Evolutionary conservation across 2,329 filamentous ascomycete genomes (phyloP), one percentile per base, ranked within the genome.

Genomic region (Lasiodiplodia citricola): DNA sequence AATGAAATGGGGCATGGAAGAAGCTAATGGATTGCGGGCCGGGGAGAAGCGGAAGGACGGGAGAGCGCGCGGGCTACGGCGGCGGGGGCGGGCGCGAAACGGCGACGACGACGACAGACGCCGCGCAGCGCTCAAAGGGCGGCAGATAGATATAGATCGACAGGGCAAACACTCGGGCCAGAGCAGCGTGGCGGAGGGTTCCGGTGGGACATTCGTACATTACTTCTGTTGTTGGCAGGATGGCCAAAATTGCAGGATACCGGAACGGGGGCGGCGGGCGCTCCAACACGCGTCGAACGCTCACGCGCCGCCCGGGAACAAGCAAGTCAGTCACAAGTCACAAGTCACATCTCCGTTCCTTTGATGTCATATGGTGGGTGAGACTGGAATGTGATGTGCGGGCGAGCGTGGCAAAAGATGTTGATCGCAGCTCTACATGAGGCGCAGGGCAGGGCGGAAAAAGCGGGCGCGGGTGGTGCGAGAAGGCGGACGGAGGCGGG

Each of bases 191-290:
- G 44, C 57, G 38, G 38, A 38, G 57, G 23, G 21, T 47, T 28
- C 57, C 57, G 38, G 21, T 11, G 14, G 16, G 44, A 21, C n/a
- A n/a, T 28, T 10, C 47, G 57, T 38, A 60, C 37, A 50, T 28
- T 4, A 47, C 11, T 7, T 25, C 23, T 35, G 21, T 7, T 13
- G 31, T 41, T 8, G 56, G 11, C 18, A 25, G 14, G 41, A 10
- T 21, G 11, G 14, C 10, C 38, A 38, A 62, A 64, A 64, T 64
- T 64, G 31, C 60, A 64, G 60, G 60, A 64, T 38, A 41, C 38
- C 28, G 38, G n/a, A 25, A 23, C 23, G 11, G 11, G 51, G 6
- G 57, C 23, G 14, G 21, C 7, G 31, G 21, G 23, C n/a, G 55
- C 21, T 31, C 38, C 38, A 50, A 21, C 58, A 44, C 31, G 41